Evolutionary conservation across 768 basidiomycete species (phyloP).

Genomic region (Phaeotremella skinneri): DNA sequence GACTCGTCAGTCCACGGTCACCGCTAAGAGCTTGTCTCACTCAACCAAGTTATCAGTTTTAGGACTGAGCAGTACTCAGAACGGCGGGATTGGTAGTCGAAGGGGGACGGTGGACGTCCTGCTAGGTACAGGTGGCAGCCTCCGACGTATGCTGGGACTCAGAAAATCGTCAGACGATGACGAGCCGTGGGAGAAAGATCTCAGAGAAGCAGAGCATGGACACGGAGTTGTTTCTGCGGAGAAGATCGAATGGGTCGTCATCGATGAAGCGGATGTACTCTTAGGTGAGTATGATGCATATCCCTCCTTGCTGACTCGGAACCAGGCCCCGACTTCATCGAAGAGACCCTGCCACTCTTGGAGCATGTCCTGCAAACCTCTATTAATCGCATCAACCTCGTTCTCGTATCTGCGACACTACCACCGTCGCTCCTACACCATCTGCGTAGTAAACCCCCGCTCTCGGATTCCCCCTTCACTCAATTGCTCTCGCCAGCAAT

Average conservation of each 20-base stretch:
- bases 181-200: slow-evolving; percentile 26
- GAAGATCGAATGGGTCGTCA: slow-evolving; percentile 79
- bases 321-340: slow-evolving; percentile 76
- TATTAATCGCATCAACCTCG: slow-evolving; percentile 62
- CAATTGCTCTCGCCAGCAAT: slow-evolving; percentile 72
- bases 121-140: slow-evolving; percentile 61
- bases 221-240: slow-evolving; percentile 61
- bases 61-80: slow-evolving; percentile 55
- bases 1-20: slow-evolving; percentile 70
- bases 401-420: slow-evolving; percentile 83
- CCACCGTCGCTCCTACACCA: slow-evolving; percentile 63
- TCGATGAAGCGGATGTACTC: slow-evolving; percentile 88
- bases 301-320: neutral
- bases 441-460: slow-evolving; percentile 50
- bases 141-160: slow-evolving; percentile 63
- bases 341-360: slow-evolving; percentile 67
- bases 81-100: slow-evolving; percentile 24
- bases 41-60: slow-evolving; percentile 70
- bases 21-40: slow-evolving; percentile 73
- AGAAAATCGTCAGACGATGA: slow-evolving; percentile 52
- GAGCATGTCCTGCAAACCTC: slow-evolving; percentile 64
- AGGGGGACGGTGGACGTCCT: slow-evolving; percentile 50
- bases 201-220: slow-evolving; percentile 14
- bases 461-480: slow-evolving; percentile 31
- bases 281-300: slow-evolving; percentile 61